Base-by-base conservation (phyloP, 495 filamentous ascomycete genomes). In the Delitschia confertaspora region DNA sequence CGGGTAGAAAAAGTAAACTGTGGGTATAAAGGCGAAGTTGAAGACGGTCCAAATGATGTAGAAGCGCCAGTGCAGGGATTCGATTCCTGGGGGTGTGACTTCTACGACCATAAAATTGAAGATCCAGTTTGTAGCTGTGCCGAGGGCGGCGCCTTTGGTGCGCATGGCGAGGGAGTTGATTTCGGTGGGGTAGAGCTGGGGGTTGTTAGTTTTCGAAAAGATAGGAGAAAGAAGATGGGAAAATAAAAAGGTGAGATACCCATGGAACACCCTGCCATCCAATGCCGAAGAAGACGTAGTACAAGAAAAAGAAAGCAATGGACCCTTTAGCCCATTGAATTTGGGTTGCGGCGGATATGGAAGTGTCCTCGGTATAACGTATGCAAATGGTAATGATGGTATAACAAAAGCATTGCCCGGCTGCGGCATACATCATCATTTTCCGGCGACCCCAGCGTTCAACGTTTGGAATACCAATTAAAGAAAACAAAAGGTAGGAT, bases 1-100 rank as follows among this genome's bases (percentile, higher is more conserved):
- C 1, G 75, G 76, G 47, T 75, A 79, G 35, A 80, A 69, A 47
- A 80, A 69, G 49, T 75, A 82, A 14, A 79, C 69, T 20, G 35
- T 45, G 16, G 74, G 74, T 0, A 81, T 70, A 64, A 83, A 78
- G 22, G 61, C 55, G 19, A 61, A 63, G 54, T 80, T 76, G 47
- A 75, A 71, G 29, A 75, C 66, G 26, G 74, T 72, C 60, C 74
- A 83, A 45, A 81, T 76, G 45, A 83, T 70, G 55, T 78, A 84
- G 41, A 78, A 79, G 27, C 65, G 60, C 79, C 78, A 83, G 0
- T 64, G 60, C 9, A 81, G 66, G 39, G 65, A 70, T n/a, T 70
- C 63, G 55, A 78, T 74, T 11, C 75, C 70, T 6, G 70, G 68
- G 2, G 75, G 77, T 0, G 78, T 82, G 24, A 80, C 73, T 60